Evolutionary conservation across 768 basidiomycete genomes (phyloP), one percentile per base, ranked within the genome.

Genomic region (Trichaptum fuscoviolaceum): DNA sequence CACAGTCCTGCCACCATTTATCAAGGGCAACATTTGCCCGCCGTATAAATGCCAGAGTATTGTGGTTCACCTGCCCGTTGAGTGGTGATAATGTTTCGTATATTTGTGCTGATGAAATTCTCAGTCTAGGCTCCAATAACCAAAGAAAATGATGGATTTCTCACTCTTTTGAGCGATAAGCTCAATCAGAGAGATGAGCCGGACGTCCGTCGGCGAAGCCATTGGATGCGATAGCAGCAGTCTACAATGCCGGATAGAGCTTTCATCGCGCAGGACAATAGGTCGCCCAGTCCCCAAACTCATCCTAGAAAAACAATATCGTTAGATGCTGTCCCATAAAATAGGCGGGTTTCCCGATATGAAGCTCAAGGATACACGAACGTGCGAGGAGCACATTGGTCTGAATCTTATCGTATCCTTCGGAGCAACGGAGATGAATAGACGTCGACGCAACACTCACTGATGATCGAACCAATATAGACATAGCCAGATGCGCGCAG

Each of bases 391-490:
- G 20, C 42, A 52, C 42, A 52, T 52, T 52, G 42, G 42, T 52
- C 10, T 12, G 42, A 52, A 52, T 52, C 42, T 52, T 52, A 52
- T 52, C 42, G 12, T 15, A 12, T 12, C 12, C 42, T 52, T 52
- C 42, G 42, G 20, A 34, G 59, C 9, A 61, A 24, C 25, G 59
- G 59, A 34, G 59, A 57, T 58, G 25, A 52, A 60, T 63, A 52
- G 58, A 67, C 15, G 35, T n/a, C 8, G 10, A 34, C 27, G 36
- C 9, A 64, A 65, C 34, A 81, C 90, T 68, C 71, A 93, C 93
- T 95, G 92, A 78, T 95, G 95, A 79, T 96, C 95, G 72, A 96
- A 94, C 92, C 94, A 94, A 75, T 96, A 96, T 58, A 96, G 83
- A 74, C 94, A 95, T 67, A 96, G 81, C 95, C 95, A 97, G 68